Conservation (phyloP, 2,329 filamentous ascomycete species). For the Tolypocladium sp. region DNA sequence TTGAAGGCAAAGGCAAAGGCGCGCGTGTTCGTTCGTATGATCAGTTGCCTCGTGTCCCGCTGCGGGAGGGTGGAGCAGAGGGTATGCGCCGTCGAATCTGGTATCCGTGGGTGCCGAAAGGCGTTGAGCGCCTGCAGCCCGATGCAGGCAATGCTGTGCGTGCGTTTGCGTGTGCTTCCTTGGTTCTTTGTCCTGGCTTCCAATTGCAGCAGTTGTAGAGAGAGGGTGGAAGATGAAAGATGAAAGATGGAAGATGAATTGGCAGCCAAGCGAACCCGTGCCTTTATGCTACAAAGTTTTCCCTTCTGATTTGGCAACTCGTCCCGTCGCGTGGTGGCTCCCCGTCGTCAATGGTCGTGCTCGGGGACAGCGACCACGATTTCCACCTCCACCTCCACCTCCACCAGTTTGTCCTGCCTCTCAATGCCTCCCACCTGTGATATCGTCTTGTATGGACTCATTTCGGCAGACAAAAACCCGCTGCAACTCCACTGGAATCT, state of each 20-base stretch:
- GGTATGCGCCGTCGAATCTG: not conserved
- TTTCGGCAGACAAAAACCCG: not conserved
- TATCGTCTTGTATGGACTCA: not conserved
- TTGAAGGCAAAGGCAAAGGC: not conserved
- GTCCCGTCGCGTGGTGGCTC: not conserved
- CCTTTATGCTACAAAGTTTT: not conserved
- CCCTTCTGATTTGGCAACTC: not conserved
- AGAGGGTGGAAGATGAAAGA: not conserved
- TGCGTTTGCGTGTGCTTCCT: not conserved
- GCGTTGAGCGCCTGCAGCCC: not conserved
- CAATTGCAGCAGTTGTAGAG: not conserved
- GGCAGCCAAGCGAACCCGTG: not conserved
- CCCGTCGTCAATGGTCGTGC: not conserved
- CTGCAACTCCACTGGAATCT: not conserved
- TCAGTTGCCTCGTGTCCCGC: not conserved
- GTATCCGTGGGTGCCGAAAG: not conserved
- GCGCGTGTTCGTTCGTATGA: not conserved
- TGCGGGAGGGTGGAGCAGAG: not conserved
- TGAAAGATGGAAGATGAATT: not conserved
- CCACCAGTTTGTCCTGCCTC: not conserved
- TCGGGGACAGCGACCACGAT: not conserved
- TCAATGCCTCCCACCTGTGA: not conserved
- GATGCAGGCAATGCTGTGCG: not conserved
- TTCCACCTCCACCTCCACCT: not conserved
- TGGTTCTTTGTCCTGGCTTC: not conserved